phyloP scores from a whole-genome alignment of 1,284 basidiomycete species.

The Trichosporon ovoides region DNA sequence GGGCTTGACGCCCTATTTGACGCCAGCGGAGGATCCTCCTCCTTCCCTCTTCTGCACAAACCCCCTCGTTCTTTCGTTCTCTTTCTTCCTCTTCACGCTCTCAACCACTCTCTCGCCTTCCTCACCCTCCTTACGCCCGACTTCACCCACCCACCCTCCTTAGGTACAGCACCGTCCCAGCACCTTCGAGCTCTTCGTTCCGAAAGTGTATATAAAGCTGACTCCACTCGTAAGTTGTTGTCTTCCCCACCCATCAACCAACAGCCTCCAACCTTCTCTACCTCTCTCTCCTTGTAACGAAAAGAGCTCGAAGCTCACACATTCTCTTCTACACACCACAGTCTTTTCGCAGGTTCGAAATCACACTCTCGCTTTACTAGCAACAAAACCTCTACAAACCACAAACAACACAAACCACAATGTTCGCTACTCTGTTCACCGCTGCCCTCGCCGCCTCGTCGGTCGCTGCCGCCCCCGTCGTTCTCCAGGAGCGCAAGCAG shows the following conservation, averaged over 20 bases:
- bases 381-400: slow-evolving; percentile 11
- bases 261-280: slow-evolving; percentile 10
- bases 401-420: slow-evolving; percentile 30
- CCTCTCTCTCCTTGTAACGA: slow-evolving; percentile 7
- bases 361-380: slow-evolving; percentile 1
- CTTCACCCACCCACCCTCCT: slow-evolving; percentile 5
- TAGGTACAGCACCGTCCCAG: not conserved
- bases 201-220: slow-evolving; percentile 4
- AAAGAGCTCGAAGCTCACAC: slow-evolving; percentile 18
- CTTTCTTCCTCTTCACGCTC: not conserved
- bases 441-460: slow-evolving; percentile 54
- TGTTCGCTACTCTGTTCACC: slow-evolving; percentile 50
- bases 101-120: not conserved
- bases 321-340: slow-evolving; percentile 13
- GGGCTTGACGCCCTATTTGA: slow-evolving; percentile 1
- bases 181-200: not conserved
- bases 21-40: no score
- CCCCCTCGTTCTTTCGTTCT: not conserved
- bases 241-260: slow-evolving; percentile 5
- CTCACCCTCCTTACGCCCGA: slow-evolving; percentile 1
- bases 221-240: slow-evolving; percentile 4
- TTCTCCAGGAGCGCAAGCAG: slow-evolving; percentile 52
- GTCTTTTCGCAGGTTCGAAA: slow-evolving; percentile 16
- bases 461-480: slow-evolving; percentile 52
- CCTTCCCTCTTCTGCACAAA: not conserved